A percentile compares a stretch with the other conserved stretches of the same genome.
Evolutionary conservation across 768 basidiomycete genomes (phyloP).

Genomic region (Russula ochroleuca): DNA sequence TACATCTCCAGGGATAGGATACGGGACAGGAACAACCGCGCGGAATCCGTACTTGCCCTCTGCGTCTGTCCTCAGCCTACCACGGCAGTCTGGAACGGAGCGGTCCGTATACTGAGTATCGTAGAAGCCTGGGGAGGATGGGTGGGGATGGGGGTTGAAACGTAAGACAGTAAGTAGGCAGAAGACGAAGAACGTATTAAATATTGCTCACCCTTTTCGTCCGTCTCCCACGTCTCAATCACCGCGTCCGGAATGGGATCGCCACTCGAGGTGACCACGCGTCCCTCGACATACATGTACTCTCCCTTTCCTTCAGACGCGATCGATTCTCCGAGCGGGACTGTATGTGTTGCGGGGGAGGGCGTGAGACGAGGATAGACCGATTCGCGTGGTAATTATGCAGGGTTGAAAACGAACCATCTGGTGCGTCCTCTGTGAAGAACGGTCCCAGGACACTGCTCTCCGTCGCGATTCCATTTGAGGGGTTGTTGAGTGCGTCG

Average conservation of each 20-base stretch:
- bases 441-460: conserved; percentile 80
- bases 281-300: conserved; percentile 77
- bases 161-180: too few species aligned
- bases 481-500: conserved; percentile 68
- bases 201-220: conserved; percentile 46
- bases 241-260: conserved; percentile 58
- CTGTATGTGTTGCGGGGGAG: conserved; percentile 37
- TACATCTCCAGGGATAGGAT: conserved; percentile 73
- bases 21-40: conserved; percentile 64
- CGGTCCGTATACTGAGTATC: conserved; percentile 54
- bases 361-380: not conserved
- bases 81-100: conserved; percentile 65
- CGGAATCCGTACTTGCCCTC: conserved; percentile 69
- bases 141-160: too few species aligned
- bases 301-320: conserved; percentile 86
- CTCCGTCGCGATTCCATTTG: conserved; percentile 59
- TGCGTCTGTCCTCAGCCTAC: conserved; percentile 51
- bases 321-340: conserved; percentile 65
- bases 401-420: conserved; percentile 43
- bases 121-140: conserved; percentile 35
- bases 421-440: conserved; percentile 70
- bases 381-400: not conserved
- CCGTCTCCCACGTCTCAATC: conserved; percentile 86
- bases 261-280: conserved; percentile 54
- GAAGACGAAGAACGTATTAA: not conserved